phyloP scores from a whole-genome alignment of 2,329 filamentous ascomycete species.

The Dactylellina haptotyla region DNA sequence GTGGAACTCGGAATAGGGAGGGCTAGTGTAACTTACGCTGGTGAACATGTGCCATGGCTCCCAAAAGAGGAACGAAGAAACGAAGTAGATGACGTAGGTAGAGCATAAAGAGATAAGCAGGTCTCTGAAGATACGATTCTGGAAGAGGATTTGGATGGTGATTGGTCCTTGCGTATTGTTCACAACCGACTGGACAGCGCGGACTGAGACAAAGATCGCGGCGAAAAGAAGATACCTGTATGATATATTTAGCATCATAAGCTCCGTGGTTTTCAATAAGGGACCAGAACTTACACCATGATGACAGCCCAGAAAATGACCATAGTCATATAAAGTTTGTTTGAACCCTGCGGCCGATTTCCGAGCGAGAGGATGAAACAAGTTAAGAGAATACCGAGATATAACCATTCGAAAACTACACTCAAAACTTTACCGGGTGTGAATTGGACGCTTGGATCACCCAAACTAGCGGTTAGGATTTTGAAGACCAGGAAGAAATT shows the following conservation, averaged over 20 bases:
- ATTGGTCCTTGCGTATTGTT: conserved; percentile 69
- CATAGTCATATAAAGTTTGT: conserved; percentile 93
- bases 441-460: conserved; percentile 75
- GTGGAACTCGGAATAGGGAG: background rate
- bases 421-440: conserved; percentile 81
- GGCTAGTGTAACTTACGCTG: conserved; percentile 62
- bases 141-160: conserved; percentile 77
- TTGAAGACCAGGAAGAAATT: conserved; percentile 99
- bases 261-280: background rate
- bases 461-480: conserved; percentile 89
- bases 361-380: conserved; percentile 95
- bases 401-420: conserved; percentile 94
- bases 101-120: conserved; percentile 91
- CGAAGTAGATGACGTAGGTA: conserved; percentile 91
- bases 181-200: conserved; percentile 79
- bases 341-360: conserved; percentile 92
- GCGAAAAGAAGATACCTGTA: conserved; percentile 88
- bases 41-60: conserved; percentile 99
- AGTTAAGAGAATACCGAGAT: conserved; percentile 87
- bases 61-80: conserved; percentile 92
- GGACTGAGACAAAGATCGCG: conserved; percentile 90
- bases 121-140: conserved; percentile 89
- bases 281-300: conserved; percentile 75
- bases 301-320: conserved; percentile 98
- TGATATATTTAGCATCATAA: conserved; percentile 13